These are phyloP conservation scores for Begonia loranthoides DNA, from an alignment of 306 rosid genomes.

Conservation along the genomic window DNA sequence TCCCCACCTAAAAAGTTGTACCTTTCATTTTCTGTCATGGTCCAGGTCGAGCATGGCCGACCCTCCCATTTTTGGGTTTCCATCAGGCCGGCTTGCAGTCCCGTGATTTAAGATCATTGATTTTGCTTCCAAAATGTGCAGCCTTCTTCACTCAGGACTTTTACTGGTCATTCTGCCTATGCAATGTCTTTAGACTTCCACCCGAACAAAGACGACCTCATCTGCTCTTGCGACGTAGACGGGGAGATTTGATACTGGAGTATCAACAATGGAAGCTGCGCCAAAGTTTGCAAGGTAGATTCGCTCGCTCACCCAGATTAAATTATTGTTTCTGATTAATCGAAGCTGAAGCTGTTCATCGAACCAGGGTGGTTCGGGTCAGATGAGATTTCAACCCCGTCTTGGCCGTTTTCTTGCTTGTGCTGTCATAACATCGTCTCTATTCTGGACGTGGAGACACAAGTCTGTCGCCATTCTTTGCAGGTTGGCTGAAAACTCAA, in stretches of 20 bases:
- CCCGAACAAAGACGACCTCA: constrained; percentile 34
- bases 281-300: constrained; percentile 24
- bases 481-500: constrained; percentile 28
- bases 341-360: not conserved
- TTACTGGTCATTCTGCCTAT: constrained; percentile 33
- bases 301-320: too few species aligned
- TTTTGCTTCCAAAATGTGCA: too few species aligned
- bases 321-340: too few species aligned
- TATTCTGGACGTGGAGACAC: constrained; percentile 81
- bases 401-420: constrained; percentile 77
- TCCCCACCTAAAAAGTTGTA: not conserved
- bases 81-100: too few species aligned
- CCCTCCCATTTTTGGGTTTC: too few species aligned
- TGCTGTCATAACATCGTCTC: constrained; percentile 73
- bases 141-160: constrained; percentile 1
- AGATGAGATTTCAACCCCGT: constrained; percentile 90
- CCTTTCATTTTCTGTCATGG: too few species aligned
- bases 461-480: constrained; percentile 53
- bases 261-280: constrained; percentile 17
- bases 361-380: constrained; percentile 72
- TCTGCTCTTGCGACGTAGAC: constrained; percentile 44
- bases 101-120: too few species aligned
- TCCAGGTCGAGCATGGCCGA: too few species aligned
- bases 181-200: constrained; percentile 68
- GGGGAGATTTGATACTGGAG: constrained; percentile 41